phyloP scores from a whole-genome alignment of 2,329 filamentous ascomycete species.

The Cladosporium sp. region DNA sequence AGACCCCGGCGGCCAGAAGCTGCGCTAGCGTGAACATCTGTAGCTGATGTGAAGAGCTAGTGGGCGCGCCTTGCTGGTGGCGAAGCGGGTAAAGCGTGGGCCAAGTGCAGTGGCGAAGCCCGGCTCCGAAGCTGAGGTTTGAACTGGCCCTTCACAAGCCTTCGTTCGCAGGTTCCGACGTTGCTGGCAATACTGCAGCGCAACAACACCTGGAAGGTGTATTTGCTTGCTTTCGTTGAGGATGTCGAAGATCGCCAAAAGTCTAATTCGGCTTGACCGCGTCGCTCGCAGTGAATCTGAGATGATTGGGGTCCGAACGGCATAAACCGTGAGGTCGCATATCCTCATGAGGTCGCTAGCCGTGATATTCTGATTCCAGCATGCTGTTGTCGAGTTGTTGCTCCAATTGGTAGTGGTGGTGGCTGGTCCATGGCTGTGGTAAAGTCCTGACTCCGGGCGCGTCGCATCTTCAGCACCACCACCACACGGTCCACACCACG shows the following conservation, averaged over 20 bases:
- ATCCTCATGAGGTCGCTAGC: no score
- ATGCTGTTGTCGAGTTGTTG: no score
- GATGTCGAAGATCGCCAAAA: not conserved
- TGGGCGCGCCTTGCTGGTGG: not conserved
- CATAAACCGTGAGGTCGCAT: no score
- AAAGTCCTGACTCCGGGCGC: not conserved
- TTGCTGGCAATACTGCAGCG: not conserved
- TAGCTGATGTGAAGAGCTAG: not conserved
- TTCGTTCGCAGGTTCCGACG: not conserved
- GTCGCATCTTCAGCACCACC: not conserved
- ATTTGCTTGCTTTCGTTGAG: not conserved
- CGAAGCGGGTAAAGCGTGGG: not conserved
- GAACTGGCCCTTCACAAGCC: not conserved
- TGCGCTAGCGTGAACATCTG: no score
- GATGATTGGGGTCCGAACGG: no score
- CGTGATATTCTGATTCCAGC: no score
- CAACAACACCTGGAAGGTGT: not conserved
- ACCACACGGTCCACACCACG: not conserved
- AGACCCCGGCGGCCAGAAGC: no score
- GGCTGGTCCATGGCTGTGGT: no score
- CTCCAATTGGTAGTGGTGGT: no score
- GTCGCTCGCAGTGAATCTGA: no score
- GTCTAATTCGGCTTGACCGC: no score
- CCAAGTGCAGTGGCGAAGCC: not conserved
- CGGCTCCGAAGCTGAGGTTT: conserved; percentile 1